These are phyloP conservation scores for Trichoderma pleuroti DNA, from an alignment of 2,329 filamentous ascomycete genomes.

Conservation along the genomic window DNA sequence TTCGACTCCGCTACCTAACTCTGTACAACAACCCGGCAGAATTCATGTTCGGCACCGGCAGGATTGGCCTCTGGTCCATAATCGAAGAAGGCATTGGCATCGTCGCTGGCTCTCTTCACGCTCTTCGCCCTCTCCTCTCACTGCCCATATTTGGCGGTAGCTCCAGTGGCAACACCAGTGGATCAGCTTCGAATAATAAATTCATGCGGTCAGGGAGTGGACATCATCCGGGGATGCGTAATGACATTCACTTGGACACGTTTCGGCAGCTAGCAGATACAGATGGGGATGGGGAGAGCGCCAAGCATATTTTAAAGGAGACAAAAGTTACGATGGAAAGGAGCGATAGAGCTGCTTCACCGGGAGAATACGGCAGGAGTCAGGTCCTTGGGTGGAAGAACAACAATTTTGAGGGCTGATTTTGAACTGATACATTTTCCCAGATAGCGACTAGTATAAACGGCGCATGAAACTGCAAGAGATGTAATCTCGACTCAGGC, in stretches of 20 bases:
- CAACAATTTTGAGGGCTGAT: neutral
- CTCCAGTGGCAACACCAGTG: neutral
- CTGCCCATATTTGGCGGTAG: slow-evolving; percentile 8
- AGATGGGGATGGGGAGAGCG: slow-evolving; percentile 7
- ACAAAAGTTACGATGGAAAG: slow-evolving; percentile 6
- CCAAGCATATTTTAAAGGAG: slow-evolving; percentile 11
- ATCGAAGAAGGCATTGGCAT: slow-evolving; percentile 14
- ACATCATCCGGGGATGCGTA: neutral
- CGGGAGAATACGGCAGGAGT: neutral
- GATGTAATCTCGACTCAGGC: neutral
- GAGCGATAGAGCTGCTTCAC: neutral
- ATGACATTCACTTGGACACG: slow-evolving; percentile 1
- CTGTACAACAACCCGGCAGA: slow-evolving; percentile 10
- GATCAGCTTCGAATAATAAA: neutral
- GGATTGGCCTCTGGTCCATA: slow-evolving; percentile 12
- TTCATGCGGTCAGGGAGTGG: neutral
- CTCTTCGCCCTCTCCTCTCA: slow-evolving; percentile 6
- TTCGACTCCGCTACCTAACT: slow-evolving; percentile 12
- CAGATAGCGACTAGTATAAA: neutral
- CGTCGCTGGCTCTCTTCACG: slow-evolving; percentile 12
- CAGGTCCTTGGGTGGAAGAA: slow-evolving; percentile 10
- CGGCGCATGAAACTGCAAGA: neutral
- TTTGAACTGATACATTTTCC: neutral
- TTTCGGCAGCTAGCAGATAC: slow-evolving; percentile 8
- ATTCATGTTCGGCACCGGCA: slow-evolving; percentile 12